Percentiles rank a stretch among this genome's conserved stretches.
Evolutionary conservation across 805 yeast genomes (phyloP).

Genomic region (Schwanniomyces pseudopolymorphus): DNA sequence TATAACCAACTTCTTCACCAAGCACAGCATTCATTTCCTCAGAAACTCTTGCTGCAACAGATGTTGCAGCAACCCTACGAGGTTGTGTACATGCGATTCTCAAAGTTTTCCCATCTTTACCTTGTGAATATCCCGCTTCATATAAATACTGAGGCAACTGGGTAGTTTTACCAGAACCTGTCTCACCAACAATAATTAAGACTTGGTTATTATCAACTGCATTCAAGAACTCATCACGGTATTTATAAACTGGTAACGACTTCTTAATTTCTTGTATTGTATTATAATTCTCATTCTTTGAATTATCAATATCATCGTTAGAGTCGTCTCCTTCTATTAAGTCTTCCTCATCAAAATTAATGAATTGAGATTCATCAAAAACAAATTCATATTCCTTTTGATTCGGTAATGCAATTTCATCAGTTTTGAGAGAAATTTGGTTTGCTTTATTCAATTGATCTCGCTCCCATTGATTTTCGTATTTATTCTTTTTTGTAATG

Average conservation of each 20-base stretch:
- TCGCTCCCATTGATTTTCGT: conserved; percentile 50
- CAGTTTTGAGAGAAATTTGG: conserved; percentile 28
- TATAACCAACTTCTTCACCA: conserved; percentile 89
- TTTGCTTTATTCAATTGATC: conserved; percentile 49
- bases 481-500: conserved; percentile 15
- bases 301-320: conserved; percentile 11
- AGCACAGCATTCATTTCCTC: conserved; percentile 78
- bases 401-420: conserved; percentile 41
- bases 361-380: conserved; percentile 60
- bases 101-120: conserved; percentile 23
- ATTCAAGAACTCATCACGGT: conserved; percentile 56
- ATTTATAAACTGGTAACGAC: conserved; percentile 73
- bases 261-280: conserved; percentile 52
- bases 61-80: conserved; percentile 90
- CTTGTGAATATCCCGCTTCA: conserved; percentile 75
- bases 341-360: conserved; percentile 22
- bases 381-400: conserved; percentile 67
- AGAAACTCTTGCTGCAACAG: conserved; percentile 88
- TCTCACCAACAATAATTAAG: conserved; percentile 77
- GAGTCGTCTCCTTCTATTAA: conserved; percentile 7
- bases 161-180: conserved; percentile 94
- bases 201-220: conserved; percentile 66
- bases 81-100: conserved; percentile 91
- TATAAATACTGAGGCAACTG: conserved; percentile 85
- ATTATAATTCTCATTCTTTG: not conserved